Base-by-base conservation (phyloP, 176 grass and related monocot genomes). In the Tillandsia leiboldiana region DNA sequence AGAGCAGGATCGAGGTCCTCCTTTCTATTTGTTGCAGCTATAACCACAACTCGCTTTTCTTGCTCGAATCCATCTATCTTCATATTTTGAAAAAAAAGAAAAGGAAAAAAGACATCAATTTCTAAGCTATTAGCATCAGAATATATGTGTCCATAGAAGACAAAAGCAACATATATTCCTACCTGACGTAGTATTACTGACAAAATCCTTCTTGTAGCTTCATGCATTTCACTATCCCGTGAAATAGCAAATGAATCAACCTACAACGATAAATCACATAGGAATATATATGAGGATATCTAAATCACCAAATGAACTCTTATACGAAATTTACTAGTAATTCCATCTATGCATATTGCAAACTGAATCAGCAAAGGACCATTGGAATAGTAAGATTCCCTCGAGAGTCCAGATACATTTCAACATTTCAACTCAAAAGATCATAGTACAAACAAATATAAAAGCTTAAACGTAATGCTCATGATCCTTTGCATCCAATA, bases 21-120 rank as follows among this genome's bases (percentile, higher is more conserved):
- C 73, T 90, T 97, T 85, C 89, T 92, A 82, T 97, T 97, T 70
- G 94, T 97, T 81, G 89, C 94, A 85, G 89, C 89, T 79, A 97
- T 97, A 76, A 92, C 83, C 24, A 96, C 86, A 12, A 87, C 86
- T 65, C 66, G 79, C 26, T 80, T 90, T 83, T 96, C 93, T 75
- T 92, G 86, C 70, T 96, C 86, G 51, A 96, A 96, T 17, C 89
- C 93, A 79, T 96, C 93, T 57, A 96, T 97, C 94, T 97, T 85
- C 79, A 77, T 2, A 87, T 42, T 42, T 42, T 42, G 29, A 4
- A 4, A 42, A 42, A 42, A 42, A 42, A 42, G 7, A 42, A 5
- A 42, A 42, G 33, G 33, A 42, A 42, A 42, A 42, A 42, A 42
- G 33, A 42, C 4, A 42, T 42, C 33, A 42, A 42, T 6, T 57